These are phyloP conservation scores for Fusarium sp. DNA, from an alignment of 2,329 filamentous ascomycete genomes.

Conservation along the genomic window DNA sequence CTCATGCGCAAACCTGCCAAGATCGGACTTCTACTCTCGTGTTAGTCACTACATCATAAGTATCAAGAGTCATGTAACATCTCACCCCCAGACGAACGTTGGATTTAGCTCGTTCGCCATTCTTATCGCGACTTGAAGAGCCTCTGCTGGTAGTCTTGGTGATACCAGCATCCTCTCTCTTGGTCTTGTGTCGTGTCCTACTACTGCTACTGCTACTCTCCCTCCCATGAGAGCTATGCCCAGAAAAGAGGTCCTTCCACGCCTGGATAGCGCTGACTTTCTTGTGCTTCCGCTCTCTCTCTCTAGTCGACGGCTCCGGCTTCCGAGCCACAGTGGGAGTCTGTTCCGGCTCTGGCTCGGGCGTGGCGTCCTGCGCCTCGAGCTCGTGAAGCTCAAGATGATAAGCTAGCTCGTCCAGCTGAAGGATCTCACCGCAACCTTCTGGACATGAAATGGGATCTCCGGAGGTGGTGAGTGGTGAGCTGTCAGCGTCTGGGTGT, in stretches of 20 bases:
- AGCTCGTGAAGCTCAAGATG: constrained; percentile 43
- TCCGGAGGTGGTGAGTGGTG: constrained; percentile 16
- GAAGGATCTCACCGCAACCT: constrained; percentile 66
- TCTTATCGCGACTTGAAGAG: background rate
- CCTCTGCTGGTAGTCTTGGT: constrained; percentile 1
- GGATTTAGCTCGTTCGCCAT: constrained; percentile 14
- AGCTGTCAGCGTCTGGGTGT: constrained; percentile 37
- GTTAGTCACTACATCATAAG: background rate
- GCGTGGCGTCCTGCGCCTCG: constrained; percentile 31
- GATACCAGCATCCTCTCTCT: constrained; percentile 30
- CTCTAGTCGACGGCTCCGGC: constrained; percentile 9
- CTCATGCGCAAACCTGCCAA: constrained; percentile 79
- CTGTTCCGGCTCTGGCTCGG: constrained; percentile 18
- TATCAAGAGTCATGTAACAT: background rate
- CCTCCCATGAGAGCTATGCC: constrained; percentile 4
- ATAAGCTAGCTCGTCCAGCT: constrained; percentile 36
- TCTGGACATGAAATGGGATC: constrained; percentile 32
- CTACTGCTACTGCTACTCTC: constrained; percentile 26
- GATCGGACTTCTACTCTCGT: constrained; percentile 63
- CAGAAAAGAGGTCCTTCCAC: constrained; percentile 38
- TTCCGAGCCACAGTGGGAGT: constrained; percentile 12
- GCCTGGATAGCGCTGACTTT: constrained; percentile 32
- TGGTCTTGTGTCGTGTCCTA: constrained; percentile 37
- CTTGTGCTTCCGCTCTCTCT: constrained; percentile 19
- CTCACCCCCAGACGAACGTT: constrained; percentile 35